These are phyloP conservation scores for Hanseniaspora pseudoguilliermondii DNA, from an alignment of 805 yeast species.

Conservation along the genomic window DNA sequence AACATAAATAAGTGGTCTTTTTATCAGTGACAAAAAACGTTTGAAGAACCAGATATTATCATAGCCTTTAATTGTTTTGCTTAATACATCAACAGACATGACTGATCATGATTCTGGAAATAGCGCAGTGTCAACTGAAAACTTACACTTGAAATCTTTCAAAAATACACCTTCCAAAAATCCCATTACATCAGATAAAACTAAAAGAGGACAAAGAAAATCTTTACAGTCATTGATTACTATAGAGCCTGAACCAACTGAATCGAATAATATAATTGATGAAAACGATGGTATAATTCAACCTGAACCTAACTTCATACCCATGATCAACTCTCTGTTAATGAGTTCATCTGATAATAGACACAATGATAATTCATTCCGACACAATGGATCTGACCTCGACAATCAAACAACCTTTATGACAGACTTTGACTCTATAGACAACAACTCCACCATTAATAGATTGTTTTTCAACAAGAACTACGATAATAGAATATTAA, in stretches of 20 bases:
- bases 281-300: constrained; percentile 7
- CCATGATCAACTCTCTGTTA: constrained; percentile 8
- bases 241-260: constrained; percentile 9
- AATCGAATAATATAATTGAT: not conserved
- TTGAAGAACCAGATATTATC: too few species aligned
- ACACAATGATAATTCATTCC: not conserved
- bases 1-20: too few species aligned
- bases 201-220: not conserved
- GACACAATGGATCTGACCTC: not conserved
- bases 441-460: not conserved
- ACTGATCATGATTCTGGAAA: not conserved
- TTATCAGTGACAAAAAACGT: too few species aligned
- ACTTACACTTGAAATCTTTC: constrained; percentile 3
- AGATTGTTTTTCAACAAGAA: constrained; percentile 5
- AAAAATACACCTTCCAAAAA: not conserved
- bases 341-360: not conserved
- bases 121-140: not conserved
- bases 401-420: not conserved
- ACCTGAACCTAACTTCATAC: constrained; percentile 9
- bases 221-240: constrained; percentile 4
- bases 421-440: constrained; percentile 6
- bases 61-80: too few species aligned
- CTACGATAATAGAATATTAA: not conserved
- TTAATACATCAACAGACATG: not conserved
- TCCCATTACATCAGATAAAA: not conserved